Base-by-base conservation (phyloP, 2,329 filamentous ascomycete species). In the Lasiodiplodia gonubiensis region DNA sequence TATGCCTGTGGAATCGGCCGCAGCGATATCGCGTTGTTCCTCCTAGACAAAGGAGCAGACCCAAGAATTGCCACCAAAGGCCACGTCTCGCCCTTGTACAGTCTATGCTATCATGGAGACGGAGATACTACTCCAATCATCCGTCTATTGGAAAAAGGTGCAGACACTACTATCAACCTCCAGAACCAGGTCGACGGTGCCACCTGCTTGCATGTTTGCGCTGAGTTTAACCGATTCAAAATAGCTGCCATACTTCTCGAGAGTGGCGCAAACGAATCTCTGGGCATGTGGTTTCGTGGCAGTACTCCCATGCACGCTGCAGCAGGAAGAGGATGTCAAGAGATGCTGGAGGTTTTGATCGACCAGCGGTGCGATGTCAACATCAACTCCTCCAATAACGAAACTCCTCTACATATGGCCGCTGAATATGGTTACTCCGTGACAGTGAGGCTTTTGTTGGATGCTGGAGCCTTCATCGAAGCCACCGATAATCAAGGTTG, bases 341-440 rank as follows among this genome's bases (percentile, higher is more conserved):
- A 53, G 25, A 16, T 53, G 51, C 14, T 53, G 7, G 7, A 53
- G 12, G 11, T 33, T 30, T 27, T 53, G 25, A 25, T 53, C 7
- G 25, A 53, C 4, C 27, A 53, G 5, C 25, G 23, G n/a, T 14
- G 14, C 10, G 51, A 53, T 4, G 7, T 51, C 21, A 25, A 23
- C 8, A 10, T 12, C 48, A 23, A 12, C 4, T 14, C 8, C 25
- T 14, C 23, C 48, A 25, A 14, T 14, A 52, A 52, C 11, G 3
- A 6, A 2, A 25, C 49, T 8, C 25, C 49, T 25, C 25, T 23
- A 12, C 25, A 27, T 12, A 52, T 18, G 2, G 21, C 25, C 11
- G 25, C 21, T 6, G 14, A 8, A 18, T 6, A 18, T 0, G 18
- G 18, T 1, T 0, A n/a, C 8, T 3, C 18, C 2, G 8, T 2